Evolutionary conservation across 345 rosid species (phyloP), one percentile per base, ranked within the genome.

Genomic region (Murraya paniculata): DNA sequence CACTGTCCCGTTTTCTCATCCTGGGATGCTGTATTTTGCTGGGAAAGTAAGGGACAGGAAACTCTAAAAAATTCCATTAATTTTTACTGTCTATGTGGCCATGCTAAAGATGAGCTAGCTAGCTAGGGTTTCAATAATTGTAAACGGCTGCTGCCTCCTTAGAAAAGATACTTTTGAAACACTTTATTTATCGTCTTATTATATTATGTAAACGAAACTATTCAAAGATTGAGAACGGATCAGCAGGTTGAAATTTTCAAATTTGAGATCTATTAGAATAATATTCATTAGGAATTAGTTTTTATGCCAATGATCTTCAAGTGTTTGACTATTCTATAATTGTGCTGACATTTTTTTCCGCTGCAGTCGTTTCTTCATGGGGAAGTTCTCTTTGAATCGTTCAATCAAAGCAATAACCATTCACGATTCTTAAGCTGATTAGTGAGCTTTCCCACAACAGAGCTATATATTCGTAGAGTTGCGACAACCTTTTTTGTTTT

Each of bases 11-110:
- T 64, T 36, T 64, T 67, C 68, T 70, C 68, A 36, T 79, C 85
- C 67, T 88, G 85, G 85, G 91, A 88, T 88, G 86, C 87, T 81
- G 55, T 59, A 39, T 57, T 66, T 14, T 88, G 89, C 80, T 73
- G 36, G 73, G 53, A 80, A 81, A 76, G 80, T 18, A 30, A 27
- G 68, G 72, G 91, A 81, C 91, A 82, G 7, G 28, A 62, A 50
- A 30, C 75, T 80, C 80, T 48, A 68, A 68, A 80, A 45, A 55
- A 38, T 61, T 67, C 77, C 68, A 24, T 48, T 53, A 18, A 53
- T 74, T 60, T 70, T 30, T 4, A 48, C 35, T 39, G 16, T 14
- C 6, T 7, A 69, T 56, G 64, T 38, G 19, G 38, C 53, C 22
- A 53, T 65, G 16, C 50, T 71, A 7, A 38, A 68, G 9, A 24